Base-by-base conservation (phyloP, 2,329 filamentous ascomycete species). In the Fusarium lyarnte region DNA sequence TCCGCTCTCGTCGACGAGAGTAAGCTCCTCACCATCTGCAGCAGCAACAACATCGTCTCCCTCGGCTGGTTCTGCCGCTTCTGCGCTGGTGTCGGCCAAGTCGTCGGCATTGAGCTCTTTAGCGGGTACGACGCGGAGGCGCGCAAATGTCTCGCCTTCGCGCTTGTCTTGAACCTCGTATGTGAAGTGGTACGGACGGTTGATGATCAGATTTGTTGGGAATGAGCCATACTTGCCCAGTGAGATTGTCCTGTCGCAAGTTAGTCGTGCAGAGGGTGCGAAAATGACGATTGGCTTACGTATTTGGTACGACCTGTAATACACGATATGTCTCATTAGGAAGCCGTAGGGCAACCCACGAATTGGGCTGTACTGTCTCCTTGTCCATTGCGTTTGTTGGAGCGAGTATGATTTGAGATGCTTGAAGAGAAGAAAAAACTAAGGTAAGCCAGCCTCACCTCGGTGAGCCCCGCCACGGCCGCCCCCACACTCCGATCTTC, bases 221-320 rank as follows among this genome's bases (percentile, higher is more conserved):
- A 99, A 98, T 4, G 90, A 90, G 72, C 96, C 96, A 80, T 96
- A 97, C 88, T 98, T 98, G 62, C 94, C 94, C 38, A 98, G 86
- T 4, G 93, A 94, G 73, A 98, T 92, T 47, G 90, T 93, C 43
- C 95, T 98, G 76, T 42, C 80, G 67, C 78, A 58, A 43, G 74
- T 81, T 67, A 79, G 77, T 70, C 66, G 66, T 41, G 43, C 42
- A 46, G 17, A 36, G 60, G 58, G 27, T 17, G 35, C 29, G 65
- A 49, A 25, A 54, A 35, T 23, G 51, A 47, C 25, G 39, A 62
- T 54, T 58, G 51, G 70, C 80, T 71, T 81, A 91, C 90, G 89
- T 90, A 77, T 91, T 89, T 21, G 90, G 89, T 6, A 83, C 77
- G 23, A 90, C 82, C 78, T 91, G 88, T 7, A 92, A 81, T 23